A percentile compares a stretch with the other conserved stretches of the same genome.
phyloP scores from a whole-genome alignment of 2,329 filamentous ascomycete species.

The Botrytis tulipae region DNA sequence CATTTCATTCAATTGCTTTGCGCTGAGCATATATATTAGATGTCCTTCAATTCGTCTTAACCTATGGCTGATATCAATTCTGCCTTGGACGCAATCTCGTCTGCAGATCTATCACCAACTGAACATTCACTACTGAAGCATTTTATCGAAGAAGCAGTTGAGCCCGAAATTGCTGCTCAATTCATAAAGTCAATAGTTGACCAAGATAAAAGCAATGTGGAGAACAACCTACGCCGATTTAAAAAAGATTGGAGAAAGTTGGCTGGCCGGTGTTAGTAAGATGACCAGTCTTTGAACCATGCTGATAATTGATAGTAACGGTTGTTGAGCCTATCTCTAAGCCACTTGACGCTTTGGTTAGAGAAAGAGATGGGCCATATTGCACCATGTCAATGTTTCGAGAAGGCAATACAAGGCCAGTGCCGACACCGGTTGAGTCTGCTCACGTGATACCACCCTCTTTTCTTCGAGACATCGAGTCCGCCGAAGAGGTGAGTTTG shows the following conservation, averaged over 20 bases:
- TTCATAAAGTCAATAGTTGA: not conserved
- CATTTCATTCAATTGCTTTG: too few species aligned
- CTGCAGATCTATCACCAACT: not conserved
- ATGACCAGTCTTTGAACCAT: not conserved
- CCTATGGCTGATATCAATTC: too few species aligned
- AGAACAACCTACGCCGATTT: not conserved
- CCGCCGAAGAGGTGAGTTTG: not conserved
- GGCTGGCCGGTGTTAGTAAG: not conserved
- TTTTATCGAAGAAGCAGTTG: not conserved
- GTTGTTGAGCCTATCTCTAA: not conserved
- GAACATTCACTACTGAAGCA: not conserved
- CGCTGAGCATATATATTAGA: too few species aligned
- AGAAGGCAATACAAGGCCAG: not conserved
- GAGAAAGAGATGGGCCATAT: slow-evolving; percentile 5
- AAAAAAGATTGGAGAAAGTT: not conserved
- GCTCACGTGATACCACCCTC: not conserved
- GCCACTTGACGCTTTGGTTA: not conserved
- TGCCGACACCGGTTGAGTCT: not conserved
- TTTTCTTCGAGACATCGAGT: not conserved
- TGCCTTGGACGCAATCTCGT: not conserved
- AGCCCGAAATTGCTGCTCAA: not conserved
- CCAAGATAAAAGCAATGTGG: not conserved
- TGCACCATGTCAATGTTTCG: not conserved
- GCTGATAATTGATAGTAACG: not conserved
- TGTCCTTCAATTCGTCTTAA: too few species aligned